Base-by-base conservation (phyloP, 2,329 filamentous ascomycete genomes). In the Colletotrichum echinochloae region DNA sequence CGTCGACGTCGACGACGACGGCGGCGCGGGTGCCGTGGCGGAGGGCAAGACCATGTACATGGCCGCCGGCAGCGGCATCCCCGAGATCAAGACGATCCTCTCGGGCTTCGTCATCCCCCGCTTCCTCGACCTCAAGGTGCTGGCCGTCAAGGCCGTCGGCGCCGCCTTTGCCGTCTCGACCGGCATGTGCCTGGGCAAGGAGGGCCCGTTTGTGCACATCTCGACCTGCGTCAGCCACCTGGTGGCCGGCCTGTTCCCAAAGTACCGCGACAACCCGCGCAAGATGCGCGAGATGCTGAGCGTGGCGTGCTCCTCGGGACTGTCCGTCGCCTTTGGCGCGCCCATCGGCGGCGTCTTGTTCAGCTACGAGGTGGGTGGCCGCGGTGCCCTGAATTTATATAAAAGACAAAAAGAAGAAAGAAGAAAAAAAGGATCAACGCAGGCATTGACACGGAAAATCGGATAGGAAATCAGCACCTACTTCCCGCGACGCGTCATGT, bases 301-400 rank as follows among this genome's bases (percentile, higher is more conserved):
- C 54, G 87, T 87, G 3, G 86, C 86, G 2, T 89, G 87, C 72
- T 86, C 88, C 0, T 81, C 87, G 16, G 89, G 88, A 2, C 77
- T 90, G 57, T 87, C 85, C 23, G 88, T 90, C 0, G 88, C 88
- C 0, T 90, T 90, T 73, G 88, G 88, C 7, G 88, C 88, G 26
- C 89, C 88, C 0, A 89, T 90, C 61, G 88, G 88, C 1, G 88
- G 88, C 11, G 88, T 90, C 0, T 78, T 90, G 5, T 90, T 90
- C 76, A 86, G 84, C 54, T 89, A 89, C 66, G 86, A n/a, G n/a
- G n/a, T n/a, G n/a, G n/a, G n/a, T n/a, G n/a, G n/a, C n/a, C n/a
- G n/a, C n/a, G n/a, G n/a, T n/a, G n/a, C n/a, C n/a, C n/a, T n/a
- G n/a, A n/a, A n/a, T n/a, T n/a, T n/a, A n/a, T n/a, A n/a, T n/a